Evolutionary conservation across 108 stramenopile genomes (phyloP).

Genomic region (Nannochloropsis gaditana): DNA sequence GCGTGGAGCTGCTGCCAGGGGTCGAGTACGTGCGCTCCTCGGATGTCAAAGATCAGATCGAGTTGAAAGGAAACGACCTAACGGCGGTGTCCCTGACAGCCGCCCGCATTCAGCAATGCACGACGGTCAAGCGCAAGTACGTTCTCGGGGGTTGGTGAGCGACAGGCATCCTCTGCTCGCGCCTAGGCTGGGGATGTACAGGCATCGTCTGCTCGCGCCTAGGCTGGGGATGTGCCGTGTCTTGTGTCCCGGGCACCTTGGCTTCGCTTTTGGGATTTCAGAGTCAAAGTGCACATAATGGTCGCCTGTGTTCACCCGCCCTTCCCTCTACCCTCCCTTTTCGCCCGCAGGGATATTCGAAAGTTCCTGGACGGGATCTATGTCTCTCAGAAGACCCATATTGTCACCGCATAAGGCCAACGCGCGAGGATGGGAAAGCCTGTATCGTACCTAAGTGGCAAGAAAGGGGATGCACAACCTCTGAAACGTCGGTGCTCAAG

Average conservation of each 20-base stretch:
- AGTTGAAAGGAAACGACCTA: conserved; percentile 93
- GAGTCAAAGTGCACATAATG: too few relatives aligned
- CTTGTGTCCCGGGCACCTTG: too few relatives aligned
- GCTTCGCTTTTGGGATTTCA: background rate
- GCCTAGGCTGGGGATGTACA: too few relatives aligned
- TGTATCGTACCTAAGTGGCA: too few relatives aligned
- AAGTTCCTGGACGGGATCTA: conserved; percentile 99
- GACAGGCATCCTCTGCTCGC: background rate
- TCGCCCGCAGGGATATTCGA: conserved; percentile 79
- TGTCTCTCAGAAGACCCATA: conserved; percentile 80
- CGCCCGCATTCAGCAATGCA: conserved; percentile 89
- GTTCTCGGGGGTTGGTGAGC: background rate
- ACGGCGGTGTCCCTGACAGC: conserved; percentile 85
- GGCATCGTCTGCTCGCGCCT: background rate
- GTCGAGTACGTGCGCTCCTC: conserved; percentile 81
- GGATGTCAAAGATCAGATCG: conserved; percentile 97
- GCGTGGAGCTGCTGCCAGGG: conserved; percentile 76
- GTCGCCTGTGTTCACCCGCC: background rate
- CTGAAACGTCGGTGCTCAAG: too few relatives aligned
- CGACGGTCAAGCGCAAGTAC: conserved; percentile 86
- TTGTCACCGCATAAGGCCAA: background rate
- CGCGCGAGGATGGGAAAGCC: too few relatives aligned
- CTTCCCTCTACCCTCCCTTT: background rate
- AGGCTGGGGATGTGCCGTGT: too few relatives aligned
- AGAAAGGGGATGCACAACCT: too few relatives aligned